Evolutionary conservation across 352 stramenopile genomes (phyloP).

Genomic region (Poterioochromonas sp.): DNA sequence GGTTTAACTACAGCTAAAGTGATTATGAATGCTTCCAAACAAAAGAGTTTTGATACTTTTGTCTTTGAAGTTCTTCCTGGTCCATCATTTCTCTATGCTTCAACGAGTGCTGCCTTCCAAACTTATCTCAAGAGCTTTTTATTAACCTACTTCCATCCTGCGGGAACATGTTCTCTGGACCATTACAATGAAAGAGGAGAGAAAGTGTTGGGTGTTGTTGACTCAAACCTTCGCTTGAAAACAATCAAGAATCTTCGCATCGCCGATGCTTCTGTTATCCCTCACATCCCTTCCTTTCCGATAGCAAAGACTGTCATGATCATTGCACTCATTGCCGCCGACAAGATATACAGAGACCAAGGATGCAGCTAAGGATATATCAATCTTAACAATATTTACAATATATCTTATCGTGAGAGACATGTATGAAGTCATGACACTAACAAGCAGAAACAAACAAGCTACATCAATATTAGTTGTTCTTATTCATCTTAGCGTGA

Average conservation of each 20-base stretch:
- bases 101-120: not conserved
- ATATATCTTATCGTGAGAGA: not conserved
- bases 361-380: no score
- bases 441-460: not conserved
- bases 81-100: not conserved
- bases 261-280: not conserved
- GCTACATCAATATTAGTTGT: not conserved
- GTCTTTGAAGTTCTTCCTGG: not conserved
- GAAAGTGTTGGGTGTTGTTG: not conserved
- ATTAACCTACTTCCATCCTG: not conserved
- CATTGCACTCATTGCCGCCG: no score
- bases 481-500: not conserved
- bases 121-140: not conserved
- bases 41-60: not conserved
- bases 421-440: not conserved
- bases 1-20: not conserved
- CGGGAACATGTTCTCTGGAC: not conserved
- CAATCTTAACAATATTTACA: not conserved
- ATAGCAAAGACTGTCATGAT: not conserved
- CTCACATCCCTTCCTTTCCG: not conserved
- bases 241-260: not conserved
- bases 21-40: not conserved
- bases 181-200: not conserved
- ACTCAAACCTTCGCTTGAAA: not conserved
- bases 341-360: no score